Conservation (phyloP, 2,329 filamentous ascomycete species). For the Coccinonectria pachysandricola region DNA sequence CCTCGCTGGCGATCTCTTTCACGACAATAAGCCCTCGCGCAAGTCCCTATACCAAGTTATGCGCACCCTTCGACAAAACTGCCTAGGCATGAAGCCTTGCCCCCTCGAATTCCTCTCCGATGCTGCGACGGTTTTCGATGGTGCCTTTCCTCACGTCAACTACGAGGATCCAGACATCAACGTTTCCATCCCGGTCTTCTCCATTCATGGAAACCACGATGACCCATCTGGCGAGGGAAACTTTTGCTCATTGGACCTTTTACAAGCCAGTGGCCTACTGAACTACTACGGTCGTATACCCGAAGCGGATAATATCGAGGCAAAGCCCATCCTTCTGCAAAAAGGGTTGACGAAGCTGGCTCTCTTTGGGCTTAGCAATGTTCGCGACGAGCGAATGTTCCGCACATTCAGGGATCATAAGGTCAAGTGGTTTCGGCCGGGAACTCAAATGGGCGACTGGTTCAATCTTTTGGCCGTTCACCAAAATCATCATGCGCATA, state of each 20-base stretch:
- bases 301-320: constrained; percentile 88
- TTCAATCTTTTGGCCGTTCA: constrained; percentile 94
- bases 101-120: constrained; percentile 92
- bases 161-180: constrained; percentile 98
- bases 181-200: constrained; percentile 92
- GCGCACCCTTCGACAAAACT: constrained; percentile 86
- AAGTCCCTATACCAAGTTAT: constrained; percentile 98
- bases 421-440: constrained; percentile 86
- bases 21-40: constrained; percentile 93
- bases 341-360: constrained; percentile 91
- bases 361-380: constrained; percentile 89
- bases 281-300: constrained; percentile 94
- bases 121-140: constrained; percentile 80
- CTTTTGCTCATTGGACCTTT: constrained; percentile 77
- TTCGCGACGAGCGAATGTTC: constrained; percentile 89
- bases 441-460: constrained; percentile 73
- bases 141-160: constrained; percentile 87
- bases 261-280: constrained; percentile 82
- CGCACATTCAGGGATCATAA: constrained; percentile 87
- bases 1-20: constrained; percentile 88
- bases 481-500: constrained; percentile 91
- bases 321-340: constrained; percentile 85
- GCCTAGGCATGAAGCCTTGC: constrained; percentile 88
- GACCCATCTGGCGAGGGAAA: constrained; percentile 96
- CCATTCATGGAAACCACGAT: constrained; percentile 97